Conservation (phyloP, 345 rosid species). For the Salix udensis region DNA sequence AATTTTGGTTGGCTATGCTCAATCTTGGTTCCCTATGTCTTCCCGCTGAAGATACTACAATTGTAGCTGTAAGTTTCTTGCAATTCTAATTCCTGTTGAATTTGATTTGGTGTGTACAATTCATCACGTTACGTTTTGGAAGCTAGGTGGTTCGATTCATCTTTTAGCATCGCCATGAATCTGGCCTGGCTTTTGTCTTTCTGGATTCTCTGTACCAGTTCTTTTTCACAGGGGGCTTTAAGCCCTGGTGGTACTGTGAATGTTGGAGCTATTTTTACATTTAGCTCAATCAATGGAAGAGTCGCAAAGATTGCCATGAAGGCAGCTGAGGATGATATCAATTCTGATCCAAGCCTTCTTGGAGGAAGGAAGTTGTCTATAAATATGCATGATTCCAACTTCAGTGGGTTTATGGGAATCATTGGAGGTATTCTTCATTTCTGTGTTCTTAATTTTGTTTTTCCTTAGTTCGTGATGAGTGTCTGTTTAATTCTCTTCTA, state of each 20-base stretch:
- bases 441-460: background rate
- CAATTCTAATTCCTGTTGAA: background rate
- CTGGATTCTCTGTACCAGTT: constrained; percentile 32
- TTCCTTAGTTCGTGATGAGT: background rate
- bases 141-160: constrained; percentile 30
- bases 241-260: constrained; percentile 34
- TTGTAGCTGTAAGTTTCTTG: background rate
- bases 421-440: constrained; percentile 25
- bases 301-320: constrained; percentile 60
- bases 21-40: no score
- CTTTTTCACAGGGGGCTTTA: constrained; percentile 36
- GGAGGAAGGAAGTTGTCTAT: constrained; percentile 54
- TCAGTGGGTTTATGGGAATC: constrained; percentile 51
- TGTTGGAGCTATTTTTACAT: constrained; percentile 67
- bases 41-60: no score
- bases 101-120: background rate
- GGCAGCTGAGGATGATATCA: constrained; percentile 73
- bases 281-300: constrained; percentile 41
- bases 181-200: constrained; percentile 38
- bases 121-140: constrained; percentile 10
- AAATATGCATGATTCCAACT: constrained; percentile 51
- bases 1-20: no score
- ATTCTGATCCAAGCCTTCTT: constrained; percentile 61
- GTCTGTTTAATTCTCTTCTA: background rate
- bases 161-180: constrained; percentile 37